These are phyloP conservation scores for Cutaneotrichosporon dermatis DNA, from an alignment of 1,284 basidiomycete genomes.

Conservation along the genomic window DNA sequence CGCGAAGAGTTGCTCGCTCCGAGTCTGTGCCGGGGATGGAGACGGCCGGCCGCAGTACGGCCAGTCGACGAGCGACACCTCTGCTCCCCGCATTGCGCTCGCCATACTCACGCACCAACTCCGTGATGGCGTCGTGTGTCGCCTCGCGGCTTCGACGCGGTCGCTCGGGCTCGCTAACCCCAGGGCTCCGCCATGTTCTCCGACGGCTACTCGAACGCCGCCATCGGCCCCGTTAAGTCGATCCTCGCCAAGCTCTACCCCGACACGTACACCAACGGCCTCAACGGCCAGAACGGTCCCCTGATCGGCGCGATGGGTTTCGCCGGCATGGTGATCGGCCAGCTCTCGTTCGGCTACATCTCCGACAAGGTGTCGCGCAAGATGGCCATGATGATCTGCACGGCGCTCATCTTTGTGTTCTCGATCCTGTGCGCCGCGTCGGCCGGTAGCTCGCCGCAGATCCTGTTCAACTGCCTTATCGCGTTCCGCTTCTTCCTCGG, in stretches of 20 bases:
- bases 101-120: too few relatives aligned
- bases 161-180: too few relatives aligned
- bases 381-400: constrained; percentile 51
- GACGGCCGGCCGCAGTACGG: too few relatives aligned
- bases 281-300: constrained; percentile 56
- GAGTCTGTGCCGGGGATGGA: too few relatives aligned
- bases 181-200: too few relatives aligned
- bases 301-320: constrained; percentile 64
- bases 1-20: too few relatives aligned
- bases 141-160: too few relatives aligned
- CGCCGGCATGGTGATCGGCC: constrained; percentile 73
- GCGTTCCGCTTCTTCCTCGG: constrained; percentile 81
- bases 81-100: too few relatives aligned
- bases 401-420: constrained; percentile 68
- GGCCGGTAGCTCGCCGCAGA: constrained; percentile 46
- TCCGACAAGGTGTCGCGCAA: constrained; percentile 64
- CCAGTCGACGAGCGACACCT: too few relatives aligned
- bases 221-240: constrained; percentile 50
- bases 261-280: constrained; percentile 52
- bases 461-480: constrained; percentile 66
- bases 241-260: constrained; percentile 66
- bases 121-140: too few relatives aligned
- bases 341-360: constrained; percentile 56
- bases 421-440: constrained; percentile 64
- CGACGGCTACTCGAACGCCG: too few relatives aligned